Evolutionary conservation across 305 asterid genomes (phyloP), one percentile per base, ranked within the genome.

Genomic region (Solanum chacoense): DNA sequence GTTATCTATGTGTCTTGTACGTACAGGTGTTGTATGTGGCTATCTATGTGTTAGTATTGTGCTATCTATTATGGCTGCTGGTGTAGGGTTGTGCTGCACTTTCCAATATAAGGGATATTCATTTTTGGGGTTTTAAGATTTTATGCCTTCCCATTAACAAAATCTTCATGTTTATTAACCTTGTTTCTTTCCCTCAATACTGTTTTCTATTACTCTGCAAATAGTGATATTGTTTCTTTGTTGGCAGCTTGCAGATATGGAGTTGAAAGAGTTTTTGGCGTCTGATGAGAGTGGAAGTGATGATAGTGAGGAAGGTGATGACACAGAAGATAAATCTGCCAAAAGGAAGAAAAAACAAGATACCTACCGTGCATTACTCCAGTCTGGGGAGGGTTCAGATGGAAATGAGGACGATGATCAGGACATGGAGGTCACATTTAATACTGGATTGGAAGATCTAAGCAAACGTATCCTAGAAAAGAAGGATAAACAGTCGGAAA

Each of bases 401-500:
- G 95, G 90, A 63, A 93, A 93, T 37, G 95, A 94, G 81, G 95
- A 93, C 18, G 91, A 92, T 87, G 94, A 90, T 85, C 94, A 90
- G 90, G 98, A 96, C 89, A 95, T 97, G 98, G 98, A 96, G 93
- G 84, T 96, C 85, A 97, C 98, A 6, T 95, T 96, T 88, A 95
- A 91, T 85, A 91, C 98, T 40, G 98, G 97, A 55, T 91, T 97
- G 88, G 99, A 97, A 88, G 96, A 97, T 90, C 87, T 96, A 90
- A 97, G 98, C 92, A 96, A 94, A 87, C 95, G 97, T 38, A 91
- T 96, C 32, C 89, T 93, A 79, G 98, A 95, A 91, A 96, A 95
- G 95, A 95, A 93, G 93, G 97, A 96, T 84, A 95, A 92, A 88
- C 89, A 93, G 91, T 94, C 98, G 10, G 99, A 96, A 93, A 91